Base-by-base conservation (phyloP, 2,329 filamentous ascomycete genomes). In the Penicillium psychrosexuale region DNA sequence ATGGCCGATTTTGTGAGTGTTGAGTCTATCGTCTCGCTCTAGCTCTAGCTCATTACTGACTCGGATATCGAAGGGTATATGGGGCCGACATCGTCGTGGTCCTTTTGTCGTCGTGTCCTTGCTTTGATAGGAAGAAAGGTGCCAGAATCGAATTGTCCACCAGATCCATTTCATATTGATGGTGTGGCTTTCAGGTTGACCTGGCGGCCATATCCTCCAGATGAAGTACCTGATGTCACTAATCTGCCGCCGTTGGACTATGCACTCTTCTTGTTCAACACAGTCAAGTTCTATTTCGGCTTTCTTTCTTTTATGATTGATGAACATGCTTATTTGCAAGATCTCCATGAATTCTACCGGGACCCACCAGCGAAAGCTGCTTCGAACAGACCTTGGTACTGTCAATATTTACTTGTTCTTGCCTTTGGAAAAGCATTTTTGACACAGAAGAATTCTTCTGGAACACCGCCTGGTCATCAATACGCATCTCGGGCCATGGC, bases 341-440 rank as follows among this genome's bases (percentile, higher is more conserved):
- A 68, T 53, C 27, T 69, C 30, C 55, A 72, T 80, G 58, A 80
- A 76, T 75, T 68, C 56, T 76, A 80, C 51, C 65, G 70, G 4
- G 64, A 71, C 34, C 66, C 67, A 11, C 65, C 64, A 33, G 66
- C 60, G 3, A 66, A 68, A 30, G 62, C 61, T 2, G 58, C 60
- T 12, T 63, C 65, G 19, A 65, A 67, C 3, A 69, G 69, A 13
- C 66, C 82, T 1, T 82, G 79, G 72, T 82, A 80, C 47, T 75
- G 80, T 13, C 81, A 84, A 49, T 82, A 80, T 19, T 67, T 83
- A 1, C 69, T 83, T 1, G 74, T 84, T 2, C 70, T 84, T 3
- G 81, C 82, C 0, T 82, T 84, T 56, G 82, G 81, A 0, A 83
- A 84, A 59, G 79, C 79, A 0, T 80, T 84, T 17, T 72, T 79